Base-by-base conservation (phyloP, 805 yeast species). In the Candida sonorensis region DNA sequence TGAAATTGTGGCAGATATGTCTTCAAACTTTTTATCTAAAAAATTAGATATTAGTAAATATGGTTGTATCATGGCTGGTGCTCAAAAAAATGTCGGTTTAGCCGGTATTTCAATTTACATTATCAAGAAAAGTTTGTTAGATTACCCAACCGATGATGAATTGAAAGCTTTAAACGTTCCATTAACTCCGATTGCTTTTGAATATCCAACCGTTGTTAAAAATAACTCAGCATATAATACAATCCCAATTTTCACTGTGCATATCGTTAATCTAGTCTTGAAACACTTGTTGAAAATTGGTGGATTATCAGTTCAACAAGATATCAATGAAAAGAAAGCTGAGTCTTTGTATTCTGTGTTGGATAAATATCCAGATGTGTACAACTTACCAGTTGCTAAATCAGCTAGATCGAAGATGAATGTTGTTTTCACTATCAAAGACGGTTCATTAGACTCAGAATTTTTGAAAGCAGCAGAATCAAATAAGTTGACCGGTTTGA, bases 161-260 rank as follows among this genome's bases (percentile, higher is more conserved):
- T 65, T 87, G 46, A 64, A 55, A 27, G 60, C 62, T 23, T 61
- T 77, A 31, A 73, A 73, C 12, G 56, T 85, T n/a, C 94, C 96
- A 10, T 62, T 88, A 37, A 65, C 81, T 1, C 98, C 99, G 44
- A 82, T 87, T 50, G 94, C 95, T 3, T 74, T 82, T 61, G 88
- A 87, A 50, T 85, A 75, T 55, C 87, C 95, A 28, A 75, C 85
- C 13, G 92, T 81, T 27, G 88, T 86, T 34, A 73, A 76, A 49
- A 86, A 88, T 66, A 81, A 90, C 65, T 83, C 95, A 9, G 86
- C 95, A 27, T 90, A 92, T 64, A 92, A 92, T 67, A 92, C 99
- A 4, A 79, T 92, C 38, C 96, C 98, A 26, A 85, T 90, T 42
- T 86, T 92, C 63, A 84, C 95, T 5, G 69, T 90, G 32, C 94